A percentile compares a stretch with the other conserved stretches of the same genome.
Conservation (phyloP, 1,284 basidiomycete genomes). For the Heterobasidion occidentale region DNA sequence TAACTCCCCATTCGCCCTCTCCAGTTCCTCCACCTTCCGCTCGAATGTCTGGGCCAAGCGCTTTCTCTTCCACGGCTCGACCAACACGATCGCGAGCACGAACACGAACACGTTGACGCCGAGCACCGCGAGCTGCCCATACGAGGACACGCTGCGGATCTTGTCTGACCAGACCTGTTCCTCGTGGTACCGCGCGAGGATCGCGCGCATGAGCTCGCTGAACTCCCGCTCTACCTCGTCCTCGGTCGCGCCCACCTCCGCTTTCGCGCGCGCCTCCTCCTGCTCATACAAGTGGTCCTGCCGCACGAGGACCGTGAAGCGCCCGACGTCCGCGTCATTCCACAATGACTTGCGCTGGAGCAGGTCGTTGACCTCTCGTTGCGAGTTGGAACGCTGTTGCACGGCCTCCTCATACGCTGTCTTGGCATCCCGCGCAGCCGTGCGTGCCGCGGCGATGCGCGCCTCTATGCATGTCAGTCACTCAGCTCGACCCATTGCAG, state of each 20-base stretch:
- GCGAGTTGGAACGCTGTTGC: slow-evolving; percentile 66
- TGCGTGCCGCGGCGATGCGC: slow-evolving; percentile 50
- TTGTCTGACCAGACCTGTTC: slow-evolving; percentile 98
- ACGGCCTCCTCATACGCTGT: slow-evolving; percentile 69
- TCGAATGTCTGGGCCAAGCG: slow-evolving; percentile 83
- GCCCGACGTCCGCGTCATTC: slow-evolving; percentile 74
- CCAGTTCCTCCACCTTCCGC: slow-evolving; percentile 70
- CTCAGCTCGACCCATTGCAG: neutral
- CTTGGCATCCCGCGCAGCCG: slow-evolving; percentile 64
- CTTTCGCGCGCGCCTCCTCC: slow-evolving; percentile 64
- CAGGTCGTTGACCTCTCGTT: slow-evolving; percentile 86
- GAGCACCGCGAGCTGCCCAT: slow-evolving; percentile 78
- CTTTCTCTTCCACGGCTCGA: slow-evolving; percentile 91
- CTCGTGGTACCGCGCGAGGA: slow-evolving; percentile 88
- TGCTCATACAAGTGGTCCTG: slow-evolving; percentile 82
- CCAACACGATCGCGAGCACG: slow-evolving; percentile 76
- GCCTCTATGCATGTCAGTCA: slow-evolving; percentile 37
- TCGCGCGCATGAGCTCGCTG: slow-evolving; percentile 76
- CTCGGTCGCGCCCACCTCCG: slow-evolving; percentile 59
- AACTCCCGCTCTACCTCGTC: slow-evolving; percentile 79
- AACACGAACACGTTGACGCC: slow-evolving; percentile 86
- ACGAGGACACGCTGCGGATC: slow-evolving; percentile 87
- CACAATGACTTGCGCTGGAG: slow-evolving; percentile 85
- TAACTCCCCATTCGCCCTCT: slow-evolving; percentile 28
- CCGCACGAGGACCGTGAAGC: slow-evolving; percentile 82